These are phyloP conservation scores for Infundibulicybe gibba DNA, from an alignment of 768 basidiomycete genomes.

Conservation along the genomic window DNA sequence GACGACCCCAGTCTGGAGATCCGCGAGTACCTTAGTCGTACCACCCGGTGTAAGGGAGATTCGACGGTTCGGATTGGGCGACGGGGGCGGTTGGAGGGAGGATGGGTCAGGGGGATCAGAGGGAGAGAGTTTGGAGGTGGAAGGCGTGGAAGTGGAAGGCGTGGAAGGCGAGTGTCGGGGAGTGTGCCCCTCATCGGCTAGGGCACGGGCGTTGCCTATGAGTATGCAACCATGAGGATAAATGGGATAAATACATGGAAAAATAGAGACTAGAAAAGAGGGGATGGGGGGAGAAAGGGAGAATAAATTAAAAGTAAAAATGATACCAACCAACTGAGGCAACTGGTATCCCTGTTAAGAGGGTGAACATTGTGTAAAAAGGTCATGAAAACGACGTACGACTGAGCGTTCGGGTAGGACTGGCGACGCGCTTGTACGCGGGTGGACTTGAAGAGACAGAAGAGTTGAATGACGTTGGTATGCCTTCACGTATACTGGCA, in stretches of 20 bases:
- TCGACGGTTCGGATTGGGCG: constrained; percentile 51
- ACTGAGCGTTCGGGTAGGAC: constrained; percentile 76
- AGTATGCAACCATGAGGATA: constrained; percentile 17
- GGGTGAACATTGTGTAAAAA: constrained; percentile 16
- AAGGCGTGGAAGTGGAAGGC: too few species aligned
- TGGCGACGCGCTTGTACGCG: constrained; percentile 50
- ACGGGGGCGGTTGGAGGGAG: constrained; percentile 40
- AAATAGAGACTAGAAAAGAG: constrained; percentile 9
- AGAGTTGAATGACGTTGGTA: constrained; percentile 54
- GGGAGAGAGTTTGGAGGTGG: constrained; percentile 21
- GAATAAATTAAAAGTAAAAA: constrained; percentile 4
- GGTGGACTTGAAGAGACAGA: constrained; percentile 31
- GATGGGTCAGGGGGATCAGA: constrained; percentile 30
- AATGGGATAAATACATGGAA: constrained; percentile 16
- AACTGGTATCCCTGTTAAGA: constrained; percentile 63
- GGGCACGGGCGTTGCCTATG: constrained; percentile 77
- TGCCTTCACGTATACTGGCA: constrained; percentile 68
- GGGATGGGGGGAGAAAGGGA: constrained; percentile 1
- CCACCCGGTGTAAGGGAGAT: constrained; percentile 68
- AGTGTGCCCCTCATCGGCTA: constrained; percentile 68
- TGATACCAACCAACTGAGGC: constrained; percentile 67
- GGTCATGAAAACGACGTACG: constrained; percentile 46
- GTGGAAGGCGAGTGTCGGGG: constrained; percentile 29
- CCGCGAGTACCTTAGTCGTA: constrained; percentile 85
- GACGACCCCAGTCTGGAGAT: constrained; percentile 80